Conservation (phyloP, 2,329 filamentous ascomycete genomes). For the Sporothrix brasiliensis region DNA sequence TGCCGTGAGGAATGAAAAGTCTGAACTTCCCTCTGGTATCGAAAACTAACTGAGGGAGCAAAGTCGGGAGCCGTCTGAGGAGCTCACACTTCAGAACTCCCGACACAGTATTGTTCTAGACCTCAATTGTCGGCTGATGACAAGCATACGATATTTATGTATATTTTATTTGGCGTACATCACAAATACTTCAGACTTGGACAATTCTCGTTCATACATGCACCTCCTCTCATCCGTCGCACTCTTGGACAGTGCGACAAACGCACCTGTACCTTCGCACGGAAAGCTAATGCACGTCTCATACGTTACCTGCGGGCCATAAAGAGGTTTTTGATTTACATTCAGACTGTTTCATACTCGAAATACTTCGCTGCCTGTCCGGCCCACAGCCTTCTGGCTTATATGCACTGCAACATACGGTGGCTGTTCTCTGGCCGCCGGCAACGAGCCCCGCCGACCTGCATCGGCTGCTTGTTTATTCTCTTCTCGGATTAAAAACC, state of each 20-base stretch:
- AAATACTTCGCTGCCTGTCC: neutral
- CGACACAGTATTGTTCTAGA: neutral
- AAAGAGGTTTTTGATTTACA: neutral
- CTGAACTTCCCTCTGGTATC: neutral
- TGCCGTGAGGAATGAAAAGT: neutral
- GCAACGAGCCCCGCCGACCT: neutral
- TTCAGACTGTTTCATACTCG: neutral
- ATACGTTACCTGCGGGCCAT: neutral
- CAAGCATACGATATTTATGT: neutral
- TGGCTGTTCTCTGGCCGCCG: neutral
- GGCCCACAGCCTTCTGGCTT: slow-evolving; percentile 6
- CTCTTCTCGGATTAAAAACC: neutral
- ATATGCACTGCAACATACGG: slow-evolving; percentile 12
- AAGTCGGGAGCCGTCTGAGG: neutral
- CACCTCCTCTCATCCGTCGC: neutral
- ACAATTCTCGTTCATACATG: neutral
- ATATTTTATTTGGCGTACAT: neutral
- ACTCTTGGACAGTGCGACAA: neutral
- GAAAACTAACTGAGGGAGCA: neutral
- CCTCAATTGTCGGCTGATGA: neutral
- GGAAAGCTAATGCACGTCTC: neutral
- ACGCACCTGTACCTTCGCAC: neutral
- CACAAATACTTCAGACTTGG: neutral
- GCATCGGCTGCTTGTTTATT: slow-evolving; percentile 5
- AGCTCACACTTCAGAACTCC: neutral